Evolutionary conservation across 345 rosid genomes (phyloP).

Genomic region (Aethionema arabicum): DNA sequence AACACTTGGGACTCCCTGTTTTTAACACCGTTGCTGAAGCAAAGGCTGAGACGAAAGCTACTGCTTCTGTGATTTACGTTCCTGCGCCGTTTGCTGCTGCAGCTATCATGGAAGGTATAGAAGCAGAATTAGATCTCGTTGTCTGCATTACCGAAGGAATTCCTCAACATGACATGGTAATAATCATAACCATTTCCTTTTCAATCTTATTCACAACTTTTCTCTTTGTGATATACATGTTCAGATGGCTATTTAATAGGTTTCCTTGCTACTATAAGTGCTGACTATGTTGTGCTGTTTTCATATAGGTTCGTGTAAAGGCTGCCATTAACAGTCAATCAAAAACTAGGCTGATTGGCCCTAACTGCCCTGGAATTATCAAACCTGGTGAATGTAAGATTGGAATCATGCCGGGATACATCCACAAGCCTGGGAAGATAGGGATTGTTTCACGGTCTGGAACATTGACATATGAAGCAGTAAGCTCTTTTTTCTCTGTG

Average conservation of each 20-base stretch:
- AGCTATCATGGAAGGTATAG: slow-evolving; percentile 85
- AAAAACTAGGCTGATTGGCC: slow-evolving; percentile 80
- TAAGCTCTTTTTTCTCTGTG: slow-evolving; percentile 40
- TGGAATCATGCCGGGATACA: slow-evolving; percentile 95
- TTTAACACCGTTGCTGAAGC: slow-evolving; percentile 95
- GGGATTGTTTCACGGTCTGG: slow-evolving; percentile 96
- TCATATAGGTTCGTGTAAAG: slow-evolving; percentile 69
- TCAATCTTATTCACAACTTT: background rate
- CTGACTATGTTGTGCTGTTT: background rate
- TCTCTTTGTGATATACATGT: background rate
- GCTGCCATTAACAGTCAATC: slow-evolving; percentile 77
- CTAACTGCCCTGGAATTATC: slow-evolving; percentile 91
- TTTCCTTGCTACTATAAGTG: background rate
- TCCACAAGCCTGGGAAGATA: slow-evolving; percentile 85
- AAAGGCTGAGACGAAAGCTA: slow-evolving; percentile 87
- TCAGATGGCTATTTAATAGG: background rate
- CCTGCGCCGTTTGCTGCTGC: slow-evolving; percentile 93
- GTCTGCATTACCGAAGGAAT: slow-evolving; percentile 91
- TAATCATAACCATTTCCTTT: background rate
- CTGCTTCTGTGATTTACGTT: slow-evolving; percentile 79
- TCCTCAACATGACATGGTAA: slow-evolving; percentile 91
- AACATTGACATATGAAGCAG: slow-evolving; percentile 95
- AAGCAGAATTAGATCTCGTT: slow-evolving; percentile 77
- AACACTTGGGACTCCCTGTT: slow-evolving; percentile 93
- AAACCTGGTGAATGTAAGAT: slow-evolving; percentile 95